These are phyloP conservation scores for Yarrowia sp. DNA, from an alignment of 805 yeast species.

Conservation along the genomic window DNA sequence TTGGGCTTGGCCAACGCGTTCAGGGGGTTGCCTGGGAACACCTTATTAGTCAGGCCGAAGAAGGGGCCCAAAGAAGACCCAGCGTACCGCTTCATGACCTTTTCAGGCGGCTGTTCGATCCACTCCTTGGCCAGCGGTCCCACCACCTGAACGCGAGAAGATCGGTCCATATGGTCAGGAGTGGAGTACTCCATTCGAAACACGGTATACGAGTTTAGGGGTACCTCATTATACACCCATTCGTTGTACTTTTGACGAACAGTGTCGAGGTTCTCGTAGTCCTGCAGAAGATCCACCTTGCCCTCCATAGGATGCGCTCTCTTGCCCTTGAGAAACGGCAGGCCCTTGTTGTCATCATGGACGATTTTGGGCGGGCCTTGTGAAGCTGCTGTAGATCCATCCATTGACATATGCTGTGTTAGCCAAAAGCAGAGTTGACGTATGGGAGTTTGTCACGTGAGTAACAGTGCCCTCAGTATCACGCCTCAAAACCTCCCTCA, in stretches of 20 bases:
- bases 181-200: constrained; percentile 46
- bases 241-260: constrained; percentile 18
- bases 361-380: neutral
- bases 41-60: constrained; percentile 5
- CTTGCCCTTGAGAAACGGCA: constrained; percentile 19
- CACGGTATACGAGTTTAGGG: constrained; percentile 48
- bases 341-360: constrained; percentile 22
- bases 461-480: too few species aligned
- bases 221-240: constrained; percentile 27
- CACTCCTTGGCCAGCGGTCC: constrained; percentile 49
- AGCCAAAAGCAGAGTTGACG: neutral
- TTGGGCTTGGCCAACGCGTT: constrained; percentile 25
- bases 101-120: constrained; percentile 40
- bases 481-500: neutral
- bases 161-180: constrained; percentile 47
- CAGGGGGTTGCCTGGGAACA: constrained; percentile 19
- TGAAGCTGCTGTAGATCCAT: constrained; percentile 25
- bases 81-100: constrained; percentile 18
- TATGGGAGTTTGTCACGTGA: neutral
- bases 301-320: constrained; percentile 19
- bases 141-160: constrained; percentile 47
- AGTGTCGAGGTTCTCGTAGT: constrained; percentile 20
- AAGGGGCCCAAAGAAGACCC: constrained; percentile 29
- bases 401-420: constrained; percentile 32
- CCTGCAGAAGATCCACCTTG: constrained; percentile 23